Evolutionary conservation across 805 yeast genomes (phyloP), one percentile per base, ranked within the genome.

Genomic region (Sugiyamaella qingdaonensis): DNA sequence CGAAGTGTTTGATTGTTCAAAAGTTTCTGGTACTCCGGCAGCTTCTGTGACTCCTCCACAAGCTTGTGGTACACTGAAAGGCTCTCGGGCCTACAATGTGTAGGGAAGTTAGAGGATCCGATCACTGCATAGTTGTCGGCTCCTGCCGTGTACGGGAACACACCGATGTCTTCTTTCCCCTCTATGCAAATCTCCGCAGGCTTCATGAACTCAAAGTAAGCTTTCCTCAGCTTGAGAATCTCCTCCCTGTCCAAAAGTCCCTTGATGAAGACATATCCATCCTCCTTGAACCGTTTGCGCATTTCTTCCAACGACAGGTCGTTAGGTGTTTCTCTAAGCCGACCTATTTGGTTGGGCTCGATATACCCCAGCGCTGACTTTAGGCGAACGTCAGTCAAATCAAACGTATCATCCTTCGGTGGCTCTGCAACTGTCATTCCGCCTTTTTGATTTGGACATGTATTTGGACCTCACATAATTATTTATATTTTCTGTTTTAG

Each of bases 21-120:
- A 4, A 46, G 21, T 35, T 35, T 14, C 31, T 33, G 43, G 24
- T 46, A 46, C n/a, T 33, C 50, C 8, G 50, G 50, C 29, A 46
- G 19, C 2, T 13, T 34, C n/a, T 46, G 50, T 10, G 50, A 41
- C 9, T 46, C 14, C 7, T 34, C 43, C 19, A 46, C 14, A 11
- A 32, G 43, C 18, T 35, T 18, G 21, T n/a, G 31, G 24, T 33
- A 46, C 13, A 42, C 43, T 39, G 14, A 16, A 24, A 18, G 31
- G 16, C 16, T 18, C 14, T 43, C 46, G 2, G 46, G 46, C 16
- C 18, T 11, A 24, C 46, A 43, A 29, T 43, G 31, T 18, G 24
- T 29, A 13, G 16, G 32, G 46, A 43, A 43, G 31, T 43, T 43
- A n/a, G 46, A 24, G 2, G 46, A 18, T 4, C 46, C 46, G 5